A percentile compares a stretch with the other conserved stretches of the same genome.
phyloP scores from a whole-genome alignment of 805 yeast genomes.

The Saturnispora gosingensis region DNA sequence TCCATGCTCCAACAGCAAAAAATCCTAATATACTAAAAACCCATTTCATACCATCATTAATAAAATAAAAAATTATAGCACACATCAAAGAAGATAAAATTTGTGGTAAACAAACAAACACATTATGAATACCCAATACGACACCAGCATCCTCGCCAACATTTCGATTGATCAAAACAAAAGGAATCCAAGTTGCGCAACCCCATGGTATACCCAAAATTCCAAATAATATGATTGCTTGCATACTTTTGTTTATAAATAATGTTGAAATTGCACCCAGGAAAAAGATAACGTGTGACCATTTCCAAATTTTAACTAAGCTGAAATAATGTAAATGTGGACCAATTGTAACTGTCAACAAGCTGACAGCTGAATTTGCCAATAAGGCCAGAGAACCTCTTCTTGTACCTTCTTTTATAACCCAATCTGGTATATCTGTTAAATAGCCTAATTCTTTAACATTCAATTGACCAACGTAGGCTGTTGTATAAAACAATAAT shows the following conservation, averaged over 20 bases:
- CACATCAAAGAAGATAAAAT: slow-evolving; percentile 42
- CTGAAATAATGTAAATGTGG: slow-evolving; percentile 32
- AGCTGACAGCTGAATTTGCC: slow-evolving; percentile 39
- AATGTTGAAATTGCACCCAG: slow-evolving; percentile 40
- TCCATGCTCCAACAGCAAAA: slow-evolving; percentile 37
- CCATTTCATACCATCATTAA: slow-evolving; percentile 45
- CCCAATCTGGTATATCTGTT: slow-evolving; percentile 27
- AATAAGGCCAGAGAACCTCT: slow-evolving; percentile 45
- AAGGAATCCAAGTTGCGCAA: slow-evolving; percentile 58
- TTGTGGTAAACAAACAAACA: slow-evolving; percentile 51
- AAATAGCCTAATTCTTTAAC: slow-evolving; percentile 32
- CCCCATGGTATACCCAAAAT: slow-evolving; percentile 59
- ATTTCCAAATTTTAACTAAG: slow-evolving; percentile 33
- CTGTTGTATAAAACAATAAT: slow-evolving; percentile 53
- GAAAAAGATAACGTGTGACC: slow-evolving; percentile 42
- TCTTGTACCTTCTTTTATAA: slow-evolving; percentile 32
- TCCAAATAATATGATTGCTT: slow-evolving; percentile 41
- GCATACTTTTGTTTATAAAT: slow-evolving; percentile 30
- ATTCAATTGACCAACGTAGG: slow-evolving; percentile 55
- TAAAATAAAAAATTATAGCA: slow-evolving; percentile 35
- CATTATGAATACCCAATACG: slow-evolving; percentile 47
- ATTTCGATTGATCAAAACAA: slow-evolving; percentile 44
- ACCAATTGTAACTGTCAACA: slow-evolving; percentile 34
- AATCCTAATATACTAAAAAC: slow-evolving; percentile 48
- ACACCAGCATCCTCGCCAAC: slow-evolving; percentile 50